Evolutionary conservation across 2,329 filamentous ascomycete genomes (phyloP), one percentile per base, ranked within the genome.

Genomic region (Diaporthe eres): DNA sequence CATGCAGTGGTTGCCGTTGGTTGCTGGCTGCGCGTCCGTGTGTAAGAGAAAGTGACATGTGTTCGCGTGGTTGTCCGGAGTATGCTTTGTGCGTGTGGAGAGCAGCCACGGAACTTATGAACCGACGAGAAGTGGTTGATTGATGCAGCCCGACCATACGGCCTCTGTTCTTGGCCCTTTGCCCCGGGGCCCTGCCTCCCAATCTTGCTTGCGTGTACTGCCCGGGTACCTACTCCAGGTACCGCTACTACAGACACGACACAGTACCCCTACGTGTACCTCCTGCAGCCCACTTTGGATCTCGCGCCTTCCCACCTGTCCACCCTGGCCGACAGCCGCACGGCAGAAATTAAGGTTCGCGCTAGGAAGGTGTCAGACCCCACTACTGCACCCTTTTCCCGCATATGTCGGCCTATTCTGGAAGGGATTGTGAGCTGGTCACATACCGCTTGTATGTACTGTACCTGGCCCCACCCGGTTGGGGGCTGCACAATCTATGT

Each of bases 301-400:
- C 47, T 68, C 28, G 28, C 63, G 19, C 65, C 65, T 53, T 25
- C 47, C 22, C 28, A 44, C 42, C 28, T 22, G 31, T 34, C 34
- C 25, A 37, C 42, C n/a, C 19, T 70, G 60, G 39, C 63, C 63
- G 34, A 53, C 37, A 72, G 67, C 44, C 63, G 44, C 71, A 74
- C 58, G 74, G 60, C 71, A 49, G 7, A 72, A 75, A 76, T 37
- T 76, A 76, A 76, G 75, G 75, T 76, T 76, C 42, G 44, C 72
- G 49, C 75, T 76, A 76, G 74, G 34, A 22, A 60, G 60, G 55
- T 68, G 53, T 68, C 55, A 42, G 53, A 31, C 13, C 39, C 65
- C 55, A 51, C 63, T 71, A 42, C 19, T 53, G 73, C 55, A 63
- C 44, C 73, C 60, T 60, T 58, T 49, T 65, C 72, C 72, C 53